Percentiles rank a stretch among this genome's conserved stretches.
These are phyloP conservation scores for Dichomitus squalens DNA, from an alignment of 1,284 basidiomycete species.

Conservation along the genomic window DNA sequence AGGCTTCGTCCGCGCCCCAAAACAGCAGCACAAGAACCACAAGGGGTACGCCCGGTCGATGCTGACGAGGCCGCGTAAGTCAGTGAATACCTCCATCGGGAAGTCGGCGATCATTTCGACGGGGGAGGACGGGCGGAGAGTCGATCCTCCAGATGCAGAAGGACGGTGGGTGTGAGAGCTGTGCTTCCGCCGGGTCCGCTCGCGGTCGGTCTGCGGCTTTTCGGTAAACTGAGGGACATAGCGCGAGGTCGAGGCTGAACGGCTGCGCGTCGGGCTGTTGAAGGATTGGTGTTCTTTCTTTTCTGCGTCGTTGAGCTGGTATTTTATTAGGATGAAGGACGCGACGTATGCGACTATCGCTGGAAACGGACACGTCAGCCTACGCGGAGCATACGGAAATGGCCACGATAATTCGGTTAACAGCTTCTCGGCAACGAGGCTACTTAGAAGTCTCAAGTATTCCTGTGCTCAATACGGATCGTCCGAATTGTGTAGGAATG, in stretches of 20 bases:
- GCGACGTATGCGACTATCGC: conserved; percentile 38
- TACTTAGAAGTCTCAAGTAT: no score
- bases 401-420: neutral
- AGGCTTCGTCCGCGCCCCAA: neutral
- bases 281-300: conserved; percentile 19
- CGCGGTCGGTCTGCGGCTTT: neutral
- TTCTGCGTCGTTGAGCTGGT: conserved; percentile 32
- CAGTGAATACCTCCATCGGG: conserved; percentile 17
- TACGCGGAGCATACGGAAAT: neutral
- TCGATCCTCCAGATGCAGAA: conserved; percentile 4
- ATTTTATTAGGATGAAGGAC: conserved; percentile 38
- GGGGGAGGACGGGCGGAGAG: conserved; percentile 5
- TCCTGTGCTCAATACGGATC: no score
- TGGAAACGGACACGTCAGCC: conserved; percentile 3
- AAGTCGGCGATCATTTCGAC: conserved; percentile 12
- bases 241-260: neutral
- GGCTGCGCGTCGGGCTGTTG: neutral
- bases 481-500: no score
- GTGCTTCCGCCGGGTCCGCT: neutral
- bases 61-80: conserved; percentile 19
- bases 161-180: conserved; percentile 4
- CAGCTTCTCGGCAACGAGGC: no score
- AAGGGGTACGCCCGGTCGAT: conserved; percentile 19
- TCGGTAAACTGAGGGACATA: neutral
- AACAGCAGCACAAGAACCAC: conserved; percentile 15